Evolutionary conservation across 2,329 filamentous ascomycete genomes (phyloP).

Genomic region (Verticillium nubilum): DNA sequence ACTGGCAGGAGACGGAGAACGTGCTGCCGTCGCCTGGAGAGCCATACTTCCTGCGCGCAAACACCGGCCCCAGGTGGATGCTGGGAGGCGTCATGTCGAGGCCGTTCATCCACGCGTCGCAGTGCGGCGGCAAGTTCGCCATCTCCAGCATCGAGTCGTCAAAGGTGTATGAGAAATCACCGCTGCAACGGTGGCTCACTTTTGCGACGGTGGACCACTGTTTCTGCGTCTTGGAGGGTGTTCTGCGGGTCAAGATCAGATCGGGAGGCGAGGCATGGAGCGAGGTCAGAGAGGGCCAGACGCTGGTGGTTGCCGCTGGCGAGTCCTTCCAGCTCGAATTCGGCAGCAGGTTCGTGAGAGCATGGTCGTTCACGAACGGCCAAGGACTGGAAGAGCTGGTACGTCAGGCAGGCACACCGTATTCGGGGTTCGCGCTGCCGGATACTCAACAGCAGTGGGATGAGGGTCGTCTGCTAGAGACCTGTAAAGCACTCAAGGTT

Average conservation of each 20-base stretch:
- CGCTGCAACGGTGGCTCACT: conserved; percentile 29
- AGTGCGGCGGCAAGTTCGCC: conserved; percentile 42
- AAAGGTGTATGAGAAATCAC: conserved; percentile 25
- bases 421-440: conserved; percentile 29
- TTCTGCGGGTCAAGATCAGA: conserved; percentile 33
- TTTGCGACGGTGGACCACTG: conserved; percentile 47
- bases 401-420: conserved; percentile 27
- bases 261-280: conserved; percentile 17
- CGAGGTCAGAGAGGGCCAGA: conserved; percentile 38
- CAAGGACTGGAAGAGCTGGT: conserved; percentile 41
- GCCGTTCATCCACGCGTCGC: conserved; percentile 41
- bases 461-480: not conserved
- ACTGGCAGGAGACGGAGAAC: conserved; percentile 35
- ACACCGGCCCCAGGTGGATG: conserved; percentile 40
- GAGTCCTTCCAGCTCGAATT: conserved; percentile 38
- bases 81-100: conserved; percentile 38
- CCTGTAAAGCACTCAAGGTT: not conserved
- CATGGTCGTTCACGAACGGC: conserved; percentile 43
- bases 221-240: conserved; percentile 41
- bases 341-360: conserved; percentile 38
- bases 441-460: conserved; percentile 16
- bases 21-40: conserved; percentile 28
- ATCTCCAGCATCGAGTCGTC: conserved; percentile 47
- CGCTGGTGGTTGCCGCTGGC: conserved; percentile 40
- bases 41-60: conserved; percentile 46